Percentiles rank a stretch among this genome's conserved stretches.
Evolutionary conservation across 1,139 yeast species (phyloP).

Genomic region (Hyphopichia wangnamkhiaoensis): DNA sequence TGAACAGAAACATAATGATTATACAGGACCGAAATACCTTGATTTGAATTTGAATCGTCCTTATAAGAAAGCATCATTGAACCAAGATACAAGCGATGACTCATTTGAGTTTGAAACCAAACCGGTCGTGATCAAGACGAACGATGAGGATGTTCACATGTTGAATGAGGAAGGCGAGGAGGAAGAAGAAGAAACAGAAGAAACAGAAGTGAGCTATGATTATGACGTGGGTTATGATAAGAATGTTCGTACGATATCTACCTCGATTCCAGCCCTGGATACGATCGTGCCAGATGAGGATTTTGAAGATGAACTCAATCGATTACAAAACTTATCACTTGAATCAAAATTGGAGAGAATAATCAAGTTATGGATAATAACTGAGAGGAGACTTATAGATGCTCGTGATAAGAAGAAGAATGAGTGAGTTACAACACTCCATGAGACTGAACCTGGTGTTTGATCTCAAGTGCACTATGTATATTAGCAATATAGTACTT

Average conservation of each 20-base stretch:
- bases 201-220: conserved; percentile 4
- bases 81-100: conserved; percentile 7
- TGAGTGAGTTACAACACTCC: no score
- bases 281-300: conserved; percentile 17
- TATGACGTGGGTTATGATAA: conserved; percentile 11
- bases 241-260: conserved; percentile 9
- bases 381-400: conserved; percentile 44
- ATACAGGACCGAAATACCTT: conserved; percentile 18
- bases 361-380: conserved; percentile 61
- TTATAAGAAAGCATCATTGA: conserved; percentile 6
- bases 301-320: conserved; percentile 26
- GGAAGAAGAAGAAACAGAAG: conserved; percentile 6
- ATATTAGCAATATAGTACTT: background rate
- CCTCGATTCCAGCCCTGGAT: conserved; percentile 11
- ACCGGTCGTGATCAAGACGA: background rate
- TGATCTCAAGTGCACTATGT: no score
- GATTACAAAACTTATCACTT: conserved; percentile 26
- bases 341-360: conserved; percentile 56
- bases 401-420: conserved; percentile 1
- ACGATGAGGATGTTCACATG: conserved; percentile 12
- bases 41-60: conserved; percentile 17
- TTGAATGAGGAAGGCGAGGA: conserved; percentile 10
- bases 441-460: no score
- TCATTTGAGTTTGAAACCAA: conserved; percentile 10
- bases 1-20: conserved; percentile 14